Evolutionary conservation across 176 grass and related monocot species (phyloP).

Genomic region (Poa pratensis): DNA sequence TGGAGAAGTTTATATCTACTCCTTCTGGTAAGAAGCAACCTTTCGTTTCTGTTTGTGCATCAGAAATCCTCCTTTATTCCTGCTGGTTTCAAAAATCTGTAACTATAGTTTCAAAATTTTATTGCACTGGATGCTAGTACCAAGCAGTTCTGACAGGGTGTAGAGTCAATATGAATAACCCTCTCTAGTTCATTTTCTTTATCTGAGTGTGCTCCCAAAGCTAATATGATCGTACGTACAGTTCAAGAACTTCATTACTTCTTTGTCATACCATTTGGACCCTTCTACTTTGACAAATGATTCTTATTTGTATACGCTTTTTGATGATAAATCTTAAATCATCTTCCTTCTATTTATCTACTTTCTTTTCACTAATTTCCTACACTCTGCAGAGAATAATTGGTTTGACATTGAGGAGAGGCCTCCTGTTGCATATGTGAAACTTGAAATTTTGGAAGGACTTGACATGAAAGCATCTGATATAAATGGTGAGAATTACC

Average conservation of each 20-base stretch:
- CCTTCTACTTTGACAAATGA: conserved; percentile 25
- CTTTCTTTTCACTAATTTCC: conserved; percentile 21
- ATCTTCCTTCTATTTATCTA: conserved; percentile 14
- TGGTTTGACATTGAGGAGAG: conserved; percentile 91
- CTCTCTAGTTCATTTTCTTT: conserved; percentile 34
- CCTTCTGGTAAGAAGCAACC: conserved; percentile 61
- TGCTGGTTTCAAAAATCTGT: not conserved
- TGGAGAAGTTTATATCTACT: conserved; percentile 86
- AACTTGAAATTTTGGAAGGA: conserved; percentile 93
- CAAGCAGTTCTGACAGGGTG: not conserved
- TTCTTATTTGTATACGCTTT: conserved; percentile 1
- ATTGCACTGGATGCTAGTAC: conserved; percentile 8
- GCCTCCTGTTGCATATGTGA: conserved; percentile 73
- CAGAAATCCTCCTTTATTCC: conserved; percentile 9
- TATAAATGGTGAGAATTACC: conserved; percentile 74
- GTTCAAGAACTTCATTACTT: conserved; percentile 17
- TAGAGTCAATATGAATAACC: conserved; percentile 18
- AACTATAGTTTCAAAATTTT: conserved; percentile 19
- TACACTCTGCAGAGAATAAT: conserved; percentile 57
- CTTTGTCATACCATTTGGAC: conserved; percentile 19
- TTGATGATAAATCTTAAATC: conserved; percentile 17
- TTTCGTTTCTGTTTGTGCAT: conserved; percentile 37
- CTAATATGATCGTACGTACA: conserved; percentile 5
- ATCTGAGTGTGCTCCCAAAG: conserved; percentile 7
- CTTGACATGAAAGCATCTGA: conserved; percentile 93